phyloP scores from a whole-genome alignment of 139 green algal genomes.

The Yamagishiella unicocca region DNA sequence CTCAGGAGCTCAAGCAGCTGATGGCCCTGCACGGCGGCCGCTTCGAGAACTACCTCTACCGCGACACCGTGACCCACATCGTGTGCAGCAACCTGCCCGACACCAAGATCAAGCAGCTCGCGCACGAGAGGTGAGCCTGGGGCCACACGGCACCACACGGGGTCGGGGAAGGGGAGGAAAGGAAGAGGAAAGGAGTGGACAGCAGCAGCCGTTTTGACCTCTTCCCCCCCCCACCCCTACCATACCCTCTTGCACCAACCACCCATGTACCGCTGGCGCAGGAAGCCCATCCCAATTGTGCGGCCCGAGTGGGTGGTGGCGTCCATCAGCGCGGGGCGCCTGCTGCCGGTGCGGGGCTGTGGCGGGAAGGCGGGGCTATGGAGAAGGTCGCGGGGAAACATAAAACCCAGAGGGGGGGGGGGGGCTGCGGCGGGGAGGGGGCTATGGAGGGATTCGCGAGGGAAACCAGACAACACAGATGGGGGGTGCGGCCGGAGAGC shows the following conservation, averaged over 20 bases:
- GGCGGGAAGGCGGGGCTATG: too few relatives aligned
- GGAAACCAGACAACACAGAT: too few relatives aligned
- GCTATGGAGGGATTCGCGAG: too few relatives aligned
- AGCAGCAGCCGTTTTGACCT: too few relatives aligned
- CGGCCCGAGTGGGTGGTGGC: conserved; percentile 87
- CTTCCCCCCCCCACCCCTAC: too few relatives aligned
- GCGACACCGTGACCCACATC: conserved; percentile 90
- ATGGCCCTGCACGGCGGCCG: conserved; percentile 92
- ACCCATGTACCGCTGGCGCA: too few relatives aligned
- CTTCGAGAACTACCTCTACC: conserved; percentile 91
- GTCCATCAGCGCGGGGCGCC: conserved; percentile 65
- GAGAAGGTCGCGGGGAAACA: too few relatives aligned
- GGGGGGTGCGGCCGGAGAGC: too few relatives aligned
- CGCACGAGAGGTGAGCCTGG: conserved; percentile 42
- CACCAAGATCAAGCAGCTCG: conserved; percentile 87
- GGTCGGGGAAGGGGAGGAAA: background rate
- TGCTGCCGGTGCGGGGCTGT: conserved; percentile 76
- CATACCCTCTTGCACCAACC: too few relatives aligned
- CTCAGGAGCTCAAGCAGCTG: conserved; percentile 90
- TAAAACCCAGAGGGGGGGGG: too few relatives aligned
- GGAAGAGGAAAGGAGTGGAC: background rate
- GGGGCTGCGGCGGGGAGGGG: too few relatives aligned
- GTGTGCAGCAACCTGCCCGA: conserved; percentile 93
- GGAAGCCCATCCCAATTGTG: conserved; percentile 78
- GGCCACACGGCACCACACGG: too few relatives aligned